Evolutionary conservation across 164 flowering plant species (phyloP).

Genomic region (Vitis rupestris): DNA sequence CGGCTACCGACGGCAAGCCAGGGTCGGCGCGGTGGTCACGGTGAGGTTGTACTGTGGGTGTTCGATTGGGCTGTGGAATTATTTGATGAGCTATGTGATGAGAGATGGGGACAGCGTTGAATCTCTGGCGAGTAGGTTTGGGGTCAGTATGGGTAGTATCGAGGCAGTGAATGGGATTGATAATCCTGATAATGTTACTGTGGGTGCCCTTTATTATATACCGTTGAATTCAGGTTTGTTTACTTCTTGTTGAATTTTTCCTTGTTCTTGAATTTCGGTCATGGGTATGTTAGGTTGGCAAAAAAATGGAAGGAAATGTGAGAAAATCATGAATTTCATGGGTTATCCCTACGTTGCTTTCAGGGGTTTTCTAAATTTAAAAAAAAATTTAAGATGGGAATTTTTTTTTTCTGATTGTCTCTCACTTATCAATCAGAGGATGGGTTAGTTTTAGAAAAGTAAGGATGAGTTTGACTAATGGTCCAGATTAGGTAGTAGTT

Average conservation of each 20-base stretch:
- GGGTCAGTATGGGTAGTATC: slow-evolving; percentile 92
- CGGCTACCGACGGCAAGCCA: slow-evolving; percentile 44
- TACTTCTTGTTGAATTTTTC: not conserved
- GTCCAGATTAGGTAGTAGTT: too few relatives aligned
- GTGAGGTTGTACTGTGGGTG: slow-evolving; percentile 83
- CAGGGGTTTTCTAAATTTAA: too few relatives aligned
- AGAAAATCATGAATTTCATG: too few relatives aligned
- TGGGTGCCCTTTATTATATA: slow-evolving; percentile 66
- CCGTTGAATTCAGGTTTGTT: slow-evolving; percentile 81
- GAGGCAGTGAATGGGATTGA: slow-evolving; percentile 70
- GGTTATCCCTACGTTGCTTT: too few relatives aligned
- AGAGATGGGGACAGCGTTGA: slow-evolving; percentile 66
- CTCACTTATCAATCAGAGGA: too few relatives aligned
- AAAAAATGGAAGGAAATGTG: not conserved
- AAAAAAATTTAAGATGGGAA: too few relatives aligned
- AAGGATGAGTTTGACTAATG: too few relatives aligned
- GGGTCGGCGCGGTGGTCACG: slow-evolving; percentile 67
- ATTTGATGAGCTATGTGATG: slow-evolving; percentile 87
- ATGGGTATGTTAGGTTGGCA: not conserved
- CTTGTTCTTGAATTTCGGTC: not conserved
- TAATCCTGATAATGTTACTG: slow-evolving; percentile 70
- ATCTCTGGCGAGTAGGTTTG: slow-evolving; percentile 84
- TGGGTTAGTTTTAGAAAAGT: too few relatives aligned
- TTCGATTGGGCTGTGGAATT: slow-evolving; percentile 92
- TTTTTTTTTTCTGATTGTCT: too few relatives aligned